Percentiles rank a stretch among this genome's conserved stretches.
These are phyloP conservation scores for Coniochaeta sp. DNA, from an alignment of 2,329 filamentous ascomycete genomes.

Conservation along the genomic window DNA sequence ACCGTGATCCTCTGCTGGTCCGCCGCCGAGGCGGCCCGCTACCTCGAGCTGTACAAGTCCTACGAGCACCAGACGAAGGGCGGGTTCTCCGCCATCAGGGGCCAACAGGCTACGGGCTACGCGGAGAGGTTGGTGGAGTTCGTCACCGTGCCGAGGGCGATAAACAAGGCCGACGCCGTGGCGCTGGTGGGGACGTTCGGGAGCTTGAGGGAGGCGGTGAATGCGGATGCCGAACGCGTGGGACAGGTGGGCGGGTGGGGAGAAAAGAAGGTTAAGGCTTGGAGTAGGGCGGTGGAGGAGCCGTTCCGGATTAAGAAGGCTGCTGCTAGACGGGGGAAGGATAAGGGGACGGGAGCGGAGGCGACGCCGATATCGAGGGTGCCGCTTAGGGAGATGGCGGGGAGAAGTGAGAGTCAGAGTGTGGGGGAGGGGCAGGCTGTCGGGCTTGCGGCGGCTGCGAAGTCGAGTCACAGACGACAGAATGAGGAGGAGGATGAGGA, in stretches of 20 bases:
- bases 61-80: constrained; percentile 65
- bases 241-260: constrained; percentile 86
- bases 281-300: constrained; percentile 75
- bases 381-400: constrained; percentile 10
- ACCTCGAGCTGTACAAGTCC: constrained; percentile 90
- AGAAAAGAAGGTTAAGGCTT: constrained; percentile 85
- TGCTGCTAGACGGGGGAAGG: constrained; percentile 37
- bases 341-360: constrained; percentile 17
- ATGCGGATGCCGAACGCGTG: constrained; percentile 81
- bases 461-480: constrained; percentile 7
- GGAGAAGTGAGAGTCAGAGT: not conserved
- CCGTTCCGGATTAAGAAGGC: constrained; percentile 73
- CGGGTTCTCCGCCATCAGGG: constrained; percentile 70
- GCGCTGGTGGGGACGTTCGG: constrained; percentile 89
- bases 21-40: constrained; percentile 85
- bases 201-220: constrained; percentile 77
- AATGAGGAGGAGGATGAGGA: constrained; percentile 39
- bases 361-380: constrained; percentile 11
- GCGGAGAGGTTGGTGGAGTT: constrained; percentile 86
- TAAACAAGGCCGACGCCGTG: constrained; percentile 94
- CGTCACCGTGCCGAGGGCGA: constrained; percentile 77
- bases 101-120: constrained; percentile 77
- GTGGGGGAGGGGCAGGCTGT: not conserved
- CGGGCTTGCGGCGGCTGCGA: constrained; percentile 3
- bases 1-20: constrained; percentile 93